Percentiles rank a stretch among this genome's conserved stretches.
Evolutionary conservation across 2,329 filamentous ascomycete species (phyloP).

Genomic region (Penicillium sp.): DNA sequence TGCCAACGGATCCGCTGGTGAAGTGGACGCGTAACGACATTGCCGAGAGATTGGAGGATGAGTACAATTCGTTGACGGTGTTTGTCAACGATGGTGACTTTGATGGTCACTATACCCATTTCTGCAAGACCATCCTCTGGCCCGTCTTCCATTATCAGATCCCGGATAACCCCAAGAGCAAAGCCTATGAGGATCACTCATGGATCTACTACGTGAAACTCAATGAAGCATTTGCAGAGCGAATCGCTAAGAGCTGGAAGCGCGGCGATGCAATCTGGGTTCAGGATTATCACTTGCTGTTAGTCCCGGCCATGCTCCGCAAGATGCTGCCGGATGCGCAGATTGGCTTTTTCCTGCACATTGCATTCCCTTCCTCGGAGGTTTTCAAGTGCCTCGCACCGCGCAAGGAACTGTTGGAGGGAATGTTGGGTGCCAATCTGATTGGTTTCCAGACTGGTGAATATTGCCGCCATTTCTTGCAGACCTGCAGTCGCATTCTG

Average conservation of each 20-base stretch:
- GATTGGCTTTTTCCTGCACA: constrained; percentile 95
- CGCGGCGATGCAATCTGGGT: constrained; percentile 92
- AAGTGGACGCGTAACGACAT: constrained; percentile 81
- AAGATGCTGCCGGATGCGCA: constrained; percentile 86
- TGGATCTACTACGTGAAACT: constrained; percentile 94
- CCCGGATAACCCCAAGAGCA: constrained; percentile 96
- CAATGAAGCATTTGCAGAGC: constrained; percentile 91
- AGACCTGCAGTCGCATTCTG: constrained; percentile 90
- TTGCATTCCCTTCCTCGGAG: constrained; percentile 93
- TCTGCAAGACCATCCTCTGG: constrained; percentile 97
- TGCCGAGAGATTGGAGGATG: constrained; percentile 77
- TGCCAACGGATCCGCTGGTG: constrained; percentile 86
- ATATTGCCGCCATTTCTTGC: constrained; percentile 91
- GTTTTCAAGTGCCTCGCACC: constrained; percentile 91
- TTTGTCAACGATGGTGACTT: constrained; percentile 91
- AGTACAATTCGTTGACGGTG: constrained; percentile 82
- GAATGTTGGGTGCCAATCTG: constrained; percentile 90
- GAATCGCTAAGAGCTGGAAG: constrained; percentile 91
- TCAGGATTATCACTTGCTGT: constrained; percentile 90
- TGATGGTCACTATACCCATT: constrained; percentile 92
- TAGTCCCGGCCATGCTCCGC: constrained; percentile 88
- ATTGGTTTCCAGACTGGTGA: constrained; percentile 94
- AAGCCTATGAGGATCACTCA: constrained; percentile 95
- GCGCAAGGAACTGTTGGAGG: constrained; percentile 84
- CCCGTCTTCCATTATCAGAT: constrained; percentile 98